Conservation (phyloP, 768 basidiomycete genomes). For the Mycena metata region DNA sequence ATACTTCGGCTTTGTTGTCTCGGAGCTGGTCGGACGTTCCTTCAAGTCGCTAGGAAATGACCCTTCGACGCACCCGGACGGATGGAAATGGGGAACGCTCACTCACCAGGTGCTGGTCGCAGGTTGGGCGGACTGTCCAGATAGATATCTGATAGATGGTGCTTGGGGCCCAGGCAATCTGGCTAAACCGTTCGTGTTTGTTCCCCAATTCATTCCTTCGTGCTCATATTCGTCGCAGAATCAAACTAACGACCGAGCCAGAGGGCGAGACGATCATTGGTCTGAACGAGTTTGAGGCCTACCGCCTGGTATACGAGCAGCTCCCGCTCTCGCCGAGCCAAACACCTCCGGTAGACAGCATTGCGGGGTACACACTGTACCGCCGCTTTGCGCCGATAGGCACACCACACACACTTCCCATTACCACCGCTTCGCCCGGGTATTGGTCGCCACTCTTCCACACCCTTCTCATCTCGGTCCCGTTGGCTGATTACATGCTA, state of each 20-base stretch:
- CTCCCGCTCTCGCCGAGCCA: constrained; percentile 32
- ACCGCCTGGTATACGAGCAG: constrained; percentile 27
- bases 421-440: constrained; percentile 33
- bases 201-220: no score
- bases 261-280: constrained; percentile 33
- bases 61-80: constrained; percentile 34
- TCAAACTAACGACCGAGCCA: constrained; percentile 33
- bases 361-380: constrained; percentile 37
- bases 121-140: constrained; percentile 25
- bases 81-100: constrained; percentile 37
- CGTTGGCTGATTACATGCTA: constrained; percentile 28
- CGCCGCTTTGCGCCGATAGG: constrained; percentile 34
- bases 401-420: constrained; percentile 30
- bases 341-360: constrained; percentile 24
- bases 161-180: constrained; percentile 35
- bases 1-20: constrained; percentile 30
- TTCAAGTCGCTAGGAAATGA: constrained; percentile 35
- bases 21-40: constrained; percentile 32
- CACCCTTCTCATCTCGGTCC: constrained; percentile 31
- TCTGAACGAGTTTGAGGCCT: constrained; percentile 36
- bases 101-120: constrained; percentile 35
- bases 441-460: constrained; percentile 39
- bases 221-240: constrained; percentile 13
- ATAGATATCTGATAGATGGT: constrained; percentile 33
- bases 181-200: constrained; percentile 30